These are phyloP conservation scores for Echeveria elegans DNA, from an alignment of 164 flowering plant genomes.

Conservation along the genomic window DNA sequence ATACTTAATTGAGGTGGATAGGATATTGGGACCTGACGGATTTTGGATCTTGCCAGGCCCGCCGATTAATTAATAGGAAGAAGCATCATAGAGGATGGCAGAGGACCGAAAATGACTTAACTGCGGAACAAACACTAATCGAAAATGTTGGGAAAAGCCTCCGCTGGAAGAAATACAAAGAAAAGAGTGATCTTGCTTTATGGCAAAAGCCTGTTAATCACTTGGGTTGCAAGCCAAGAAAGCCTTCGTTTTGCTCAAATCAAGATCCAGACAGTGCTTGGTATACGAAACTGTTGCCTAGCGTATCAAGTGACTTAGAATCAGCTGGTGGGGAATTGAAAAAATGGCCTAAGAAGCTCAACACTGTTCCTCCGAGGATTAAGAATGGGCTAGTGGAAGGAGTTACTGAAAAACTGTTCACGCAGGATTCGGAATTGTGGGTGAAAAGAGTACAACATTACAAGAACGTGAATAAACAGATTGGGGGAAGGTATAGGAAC, in stretches of 20 bases:
- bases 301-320: constrained; percentile 36
- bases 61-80: constrained; percentile 82
- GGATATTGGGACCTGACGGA: constrained; percentile 83
- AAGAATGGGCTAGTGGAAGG: constrained; percentile 40
- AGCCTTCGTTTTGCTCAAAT: constrained; percentile 49
- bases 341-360: constrained; percentile 80
- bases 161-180: constrained; percentile 81
- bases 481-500: constrained; percentile 74
- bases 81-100: constrained; percentile 75
- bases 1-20: constrained; percentile 74
- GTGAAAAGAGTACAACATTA: constrained; percentile 53
- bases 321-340: constrained; percentile 52
- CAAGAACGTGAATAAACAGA: constrained; percentile 42
- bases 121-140: constrained; percentile 43
- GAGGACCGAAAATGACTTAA: constrained; percentile 46
- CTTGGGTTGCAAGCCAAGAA: constrained; percentile 57
- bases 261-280: constrained; percentile 75
- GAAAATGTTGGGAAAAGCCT: constrained; percentile 58
- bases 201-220: constrained; percentile 94
- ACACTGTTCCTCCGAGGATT: constrained; percentile 72
- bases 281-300: constrained; percentile 71
- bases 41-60: constrained; percentile 91
- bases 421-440: constrained; percentile 55
- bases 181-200: constrained; percentile 64
- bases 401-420: constrained; percentile 42